Percentiles rank a stretch among this genome's conserved stretches.
Evolutionary conservation across 371 early-diverging fungal species (phyloP).

Genomic region (Rhizopus stolonifer): DNA sequence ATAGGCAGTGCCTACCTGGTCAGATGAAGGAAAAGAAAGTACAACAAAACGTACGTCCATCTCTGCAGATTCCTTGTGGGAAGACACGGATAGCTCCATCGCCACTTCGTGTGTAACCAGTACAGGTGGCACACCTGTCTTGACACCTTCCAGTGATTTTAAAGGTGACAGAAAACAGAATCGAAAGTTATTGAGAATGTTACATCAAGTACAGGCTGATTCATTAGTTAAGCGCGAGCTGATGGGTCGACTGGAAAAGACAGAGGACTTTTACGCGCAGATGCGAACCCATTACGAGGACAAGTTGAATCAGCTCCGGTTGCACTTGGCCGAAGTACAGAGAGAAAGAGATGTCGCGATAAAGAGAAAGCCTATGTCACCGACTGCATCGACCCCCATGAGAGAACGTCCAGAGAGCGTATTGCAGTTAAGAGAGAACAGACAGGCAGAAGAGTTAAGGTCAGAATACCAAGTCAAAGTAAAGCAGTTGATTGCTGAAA

Average conservation of each 20-base stretch:
- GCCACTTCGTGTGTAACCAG: constrained; percentile 34
- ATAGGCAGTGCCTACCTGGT: constrained; percentile 47
- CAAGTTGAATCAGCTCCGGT: constrained; percentile 57
- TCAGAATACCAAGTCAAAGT: constrained; percentile 63
- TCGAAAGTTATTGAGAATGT: constrained; percentile 42
- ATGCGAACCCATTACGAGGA: constrained; percentile 68
- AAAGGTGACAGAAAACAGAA: constrained; percentile 24
- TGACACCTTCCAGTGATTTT: not conserved
- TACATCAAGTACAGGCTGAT: constrained; percentile 69
- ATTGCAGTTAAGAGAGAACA: constrained; percentile 29
- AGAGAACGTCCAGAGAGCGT: constrained; percentile 5
- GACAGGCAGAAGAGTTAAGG: constrained; percentile 33
- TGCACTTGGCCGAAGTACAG: constrained; percentile 54
- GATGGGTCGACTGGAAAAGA: constrained; percentile 53
- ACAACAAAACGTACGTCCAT: constrained; percentile 38
- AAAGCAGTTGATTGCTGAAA: constrained; percentile 63
- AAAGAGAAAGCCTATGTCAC: not conserved
- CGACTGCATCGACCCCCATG: not conserved
- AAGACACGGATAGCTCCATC: constrained; percentile 44
- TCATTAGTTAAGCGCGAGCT: constrained; percentile 59
- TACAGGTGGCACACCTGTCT: constrained; percentile 33
- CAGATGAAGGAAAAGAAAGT: constrained; percentile 27
- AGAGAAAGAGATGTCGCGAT: constrained; percentile 56
- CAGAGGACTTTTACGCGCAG: constrained; percentile 53
- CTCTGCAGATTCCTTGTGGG: constrained; percentile 42